These are phyloP conservation scores for Fusarium kyushuense DNA, from an alignment of 2,329 filamentous ascomycete species.

Conservation along the genomic window DNA sequence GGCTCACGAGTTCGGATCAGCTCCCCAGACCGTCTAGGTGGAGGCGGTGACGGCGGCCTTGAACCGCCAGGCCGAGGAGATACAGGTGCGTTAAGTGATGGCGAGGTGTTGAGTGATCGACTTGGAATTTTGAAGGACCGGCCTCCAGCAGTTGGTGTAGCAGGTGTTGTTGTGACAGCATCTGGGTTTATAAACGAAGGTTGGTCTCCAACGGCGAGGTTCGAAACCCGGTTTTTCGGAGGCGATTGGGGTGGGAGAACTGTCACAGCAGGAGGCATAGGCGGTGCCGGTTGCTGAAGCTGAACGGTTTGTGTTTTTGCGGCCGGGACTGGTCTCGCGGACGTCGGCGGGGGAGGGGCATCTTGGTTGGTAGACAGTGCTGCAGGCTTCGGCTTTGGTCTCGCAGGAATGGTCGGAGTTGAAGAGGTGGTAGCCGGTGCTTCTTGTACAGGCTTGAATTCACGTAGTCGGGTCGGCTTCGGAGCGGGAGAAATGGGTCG, in stretches of 20 bases:
- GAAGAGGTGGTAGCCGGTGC: conserved; percentile 49
- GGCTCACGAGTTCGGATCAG: conserved; percentile 62
- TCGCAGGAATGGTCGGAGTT: conserved; percentile 50
- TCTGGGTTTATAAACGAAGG: conserved; percentile 63
- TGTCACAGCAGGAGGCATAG: conserved; percentile 72
- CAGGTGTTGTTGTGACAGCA: conserved; percentile 55
- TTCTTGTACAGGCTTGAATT: conserved; percentile 56
- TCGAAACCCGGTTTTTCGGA: conserved; percentile 61
- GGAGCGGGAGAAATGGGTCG: conserved; percentile 56
- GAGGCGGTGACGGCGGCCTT: conserved; percentile 72
- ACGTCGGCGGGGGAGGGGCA: conserved; percentile 42
- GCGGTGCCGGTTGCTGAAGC: conserved; percentile 37
- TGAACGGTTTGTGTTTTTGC: conserved; percentile 43
- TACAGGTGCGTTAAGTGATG: conserved; percentile 51
- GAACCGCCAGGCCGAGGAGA: conserved; percentile 63
- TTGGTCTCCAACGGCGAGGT: conserved; percentile 55
- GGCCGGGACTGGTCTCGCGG: conserved; percentile 43
- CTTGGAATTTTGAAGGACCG: conserved; percentile 67
- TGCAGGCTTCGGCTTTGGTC: conserved; percentile 48
- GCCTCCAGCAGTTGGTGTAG: conserved; percentile 57
- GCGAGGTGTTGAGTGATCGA: conserved; percentile 65
- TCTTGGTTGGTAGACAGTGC: conserved; percentile 41
- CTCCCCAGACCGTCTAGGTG: conserved; percentile 72
- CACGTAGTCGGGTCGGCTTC: conserved; percentile 59
- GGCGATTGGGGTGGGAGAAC: conserved; percentile 79